Evolutionary conservation across 1,284 basidiomycete genomes (phyloP), one percentile per base, ranked within the genome.

Genomic region (Apiotrichum domesticum): DNA sequence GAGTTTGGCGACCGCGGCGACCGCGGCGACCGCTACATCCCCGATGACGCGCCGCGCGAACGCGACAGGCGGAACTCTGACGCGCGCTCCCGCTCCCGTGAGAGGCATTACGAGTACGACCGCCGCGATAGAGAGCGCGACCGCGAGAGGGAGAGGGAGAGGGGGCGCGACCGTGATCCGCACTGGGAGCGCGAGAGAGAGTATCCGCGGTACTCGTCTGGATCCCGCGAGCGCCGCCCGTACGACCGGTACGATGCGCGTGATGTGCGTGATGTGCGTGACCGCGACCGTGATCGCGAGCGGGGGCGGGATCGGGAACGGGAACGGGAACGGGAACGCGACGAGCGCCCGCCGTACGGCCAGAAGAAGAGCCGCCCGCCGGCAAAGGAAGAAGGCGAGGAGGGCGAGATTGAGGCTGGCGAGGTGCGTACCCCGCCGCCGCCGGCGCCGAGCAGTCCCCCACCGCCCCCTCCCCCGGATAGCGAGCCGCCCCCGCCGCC

Each of bases 391-490:
- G 47, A 49, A 14, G 41, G 13, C 21, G 59, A 61, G 41, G 56
- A 57, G 29, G 55, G 43, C n/a, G 50, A 52, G 55, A 35, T 53
- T 33, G 46, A 45, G 14, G 54, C 55, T 21, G 57, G 51, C 3
- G 57, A 45, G 35, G 52, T 46, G 52, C 14, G 39, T 37, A 11
- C 47, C 6, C 47, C 43, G 21, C n/a, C 46, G 3, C 47, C 40
- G 11, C 47, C 47, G 33, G 15, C 45, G 14, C 29, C 29, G 29
- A 29, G 29, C 29, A n/a, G 21, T 13, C 42, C 55, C 2, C 46
- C 52, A 33, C 40, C 52, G 41, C 35, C 47, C 3, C 47, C 47
- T 15, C 47, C 47, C 6, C 15, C 35, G 47, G 35, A 39, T 14
- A 37, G 21, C 21, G 21, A 6, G 11, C 35, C 35, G 35, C 47